Evolutionary conservation across 2,329 filamentous ascomycete genomes (phyloP).

Genomic region (Aspergillus aculeatus): DNA sequence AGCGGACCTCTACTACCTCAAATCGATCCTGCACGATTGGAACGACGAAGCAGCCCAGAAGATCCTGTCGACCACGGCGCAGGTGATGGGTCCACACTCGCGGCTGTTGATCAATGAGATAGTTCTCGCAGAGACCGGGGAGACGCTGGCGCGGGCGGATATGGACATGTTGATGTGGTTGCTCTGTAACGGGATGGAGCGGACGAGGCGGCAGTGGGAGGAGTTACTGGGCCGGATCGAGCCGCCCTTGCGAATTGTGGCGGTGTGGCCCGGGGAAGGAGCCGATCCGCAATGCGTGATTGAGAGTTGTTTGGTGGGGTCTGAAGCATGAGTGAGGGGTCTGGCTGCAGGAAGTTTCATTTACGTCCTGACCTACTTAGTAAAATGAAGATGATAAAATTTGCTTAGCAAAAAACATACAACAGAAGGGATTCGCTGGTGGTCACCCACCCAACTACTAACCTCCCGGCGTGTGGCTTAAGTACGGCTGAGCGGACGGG

Average conservation of each 20-base stretch:
- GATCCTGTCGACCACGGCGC: background rate
- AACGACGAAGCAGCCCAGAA: background rate
- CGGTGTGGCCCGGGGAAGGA: background rate
- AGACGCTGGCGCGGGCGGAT: background rate
- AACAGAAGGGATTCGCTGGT: too few species aligned
- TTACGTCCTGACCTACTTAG: too few species aligned
- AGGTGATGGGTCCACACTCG: background rate
- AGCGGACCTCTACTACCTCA: background rate
- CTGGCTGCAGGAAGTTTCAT: too few species aligned
- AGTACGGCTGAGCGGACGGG: too few species aligned
- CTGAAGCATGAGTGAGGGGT: too few species aligned
- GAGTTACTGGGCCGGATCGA: background rate
- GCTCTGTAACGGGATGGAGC: background rate
- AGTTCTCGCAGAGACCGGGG: background rate
- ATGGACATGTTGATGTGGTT: conserved; percentile 1
- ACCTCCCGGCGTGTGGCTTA: too few species aligned
- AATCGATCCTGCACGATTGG: background rate
- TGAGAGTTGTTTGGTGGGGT: background rate
- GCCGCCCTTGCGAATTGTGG: background rate
- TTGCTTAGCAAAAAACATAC: too few species aligned
- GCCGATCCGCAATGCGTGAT: conserved; percentile 2
- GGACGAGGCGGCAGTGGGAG: conserved; percentile 1
- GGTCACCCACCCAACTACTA: too few species aligned
- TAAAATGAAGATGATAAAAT: too few species aligned
- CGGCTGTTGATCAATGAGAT: conserved; percentile 4